Evolutionary conservation across 805 yeast genomes (phyloP), one percentile per base, ranked within the genome.

Genomic region (Metschnikowia shivogae): DNA sequence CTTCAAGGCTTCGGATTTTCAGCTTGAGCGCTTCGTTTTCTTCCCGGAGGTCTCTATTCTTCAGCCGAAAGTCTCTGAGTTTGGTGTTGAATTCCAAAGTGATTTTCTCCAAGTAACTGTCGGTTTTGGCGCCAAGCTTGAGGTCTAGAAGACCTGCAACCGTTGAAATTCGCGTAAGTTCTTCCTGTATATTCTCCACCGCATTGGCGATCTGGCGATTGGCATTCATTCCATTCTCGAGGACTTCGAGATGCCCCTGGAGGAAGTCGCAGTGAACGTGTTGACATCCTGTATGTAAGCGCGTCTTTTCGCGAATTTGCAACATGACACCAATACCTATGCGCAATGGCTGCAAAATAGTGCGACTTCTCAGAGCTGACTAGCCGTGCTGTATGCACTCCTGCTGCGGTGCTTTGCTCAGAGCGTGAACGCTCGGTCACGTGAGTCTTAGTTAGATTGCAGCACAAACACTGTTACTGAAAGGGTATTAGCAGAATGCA

Each of bases 181-280:
- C 58, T 33, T 50, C 51, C 34, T 47, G 53, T 14, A 54, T 53
- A 36, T 47, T 50, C 7, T 46, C 52, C 20, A 54, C 50, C 12
- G 56, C 49, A 13, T 43, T 30, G 19, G 40, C 34, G 34, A 54
- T 45, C 49, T 42, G 54, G 38, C 47, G 44, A 36, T 39, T 43
- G 20, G 45, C 28, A 28, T 50, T 49, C 58, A 54, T 54, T 34
- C 29, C 33, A 41, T 19, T 13, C 22, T 39, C 24, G 9, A 5
- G 34, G 27, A 29, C 19, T 12, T 10, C 10, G 27, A 22, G 26
- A 22, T 20, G 40, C 32, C 34, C 40, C 26, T 28, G 40, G 27
- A 9, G 19, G 40, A 37, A 29, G 33, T 29, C 33, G 34, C 34
- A 30, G 20, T 19, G 34, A 19, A 29, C 40, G 40, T 31, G 35